A percentile compares a stretch with the other conserved stretches of the same genome.
These are phyloP conservation scores for Ceratobasidium sp. DNA, from an alignment of 1,284 basidiomycete species.

Conservation along the genomic window DNA sequence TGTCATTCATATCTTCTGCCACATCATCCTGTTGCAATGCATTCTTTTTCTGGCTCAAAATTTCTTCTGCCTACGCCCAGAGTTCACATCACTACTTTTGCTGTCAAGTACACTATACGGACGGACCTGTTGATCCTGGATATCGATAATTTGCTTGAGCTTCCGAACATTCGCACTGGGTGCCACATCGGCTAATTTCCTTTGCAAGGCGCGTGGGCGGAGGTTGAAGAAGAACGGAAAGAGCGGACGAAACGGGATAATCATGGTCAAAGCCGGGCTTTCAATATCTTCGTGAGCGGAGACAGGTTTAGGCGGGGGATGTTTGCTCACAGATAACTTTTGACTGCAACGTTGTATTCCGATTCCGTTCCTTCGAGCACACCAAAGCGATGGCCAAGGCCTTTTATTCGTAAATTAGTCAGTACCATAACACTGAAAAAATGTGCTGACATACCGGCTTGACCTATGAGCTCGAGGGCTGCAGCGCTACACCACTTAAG, in stretches of 20 bases:
- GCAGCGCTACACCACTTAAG: conserved; percentile 18
- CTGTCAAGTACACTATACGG: not conserved
- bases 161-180: not conserved
- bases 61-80: conserved; percentile 13
- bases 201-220: not conserved
- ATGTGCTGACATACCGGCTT: conserved; percentile 14
- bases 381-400: conserved; percentile 23
- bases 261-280: not conserved
- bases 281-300: not conserved
- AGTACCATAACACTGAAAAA: not conserved
- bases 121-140: conserved; percentile 25
- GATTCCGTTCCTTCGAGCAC: conserved; percentile 2
- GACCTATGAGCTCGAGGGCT: conserved; percentile 23
- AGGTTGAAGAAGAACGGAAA: not conserved
- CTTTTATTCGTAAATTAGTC: not conserved
- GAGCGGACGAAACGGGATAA: not conserved
- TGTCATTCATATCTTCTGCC: not conserved
- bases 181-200: conserved; percentile 3
- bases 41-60: conserved; percentile 1
- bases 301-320: not conserved
- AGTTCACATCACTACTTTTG: not conserved
- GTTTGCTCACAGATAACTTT: not conserved
- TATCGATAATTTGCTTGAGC: conserved; percentile 7
- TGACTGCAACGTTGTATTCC: conserved; percentile 2
- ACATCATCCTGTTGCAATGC: not conserved